Percentiles rank a stretch among this genome's conserved stretches.
These are phyloP conservation scores for Monilinia vaccinii-corymbosi DNA, from an alignment of 2,329 filamentous ascomycete species.

Conservation along the genomic window DNA sequence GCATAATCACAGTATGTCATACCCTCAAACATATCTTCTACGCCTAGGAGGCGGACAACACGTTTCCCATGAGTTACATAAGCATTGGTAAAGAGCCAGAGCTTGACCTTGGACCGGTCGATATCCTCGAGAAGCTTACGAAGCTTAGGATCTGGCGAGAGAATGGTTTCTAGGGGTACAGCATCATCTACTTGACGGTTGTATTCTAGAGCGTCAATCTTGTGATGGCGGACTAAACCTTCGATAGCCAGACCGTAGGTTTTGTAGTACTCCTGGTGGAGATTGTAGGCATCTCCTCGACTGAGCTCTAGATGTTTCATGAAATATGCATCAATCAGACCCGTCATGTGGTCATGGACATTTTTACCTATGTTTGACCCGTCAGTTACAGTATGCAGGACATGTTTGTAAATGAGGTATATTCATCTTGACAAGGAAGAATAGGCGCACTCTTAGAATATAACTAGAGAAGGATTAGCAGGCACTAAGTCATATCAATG, in stretches of 20 bases:
- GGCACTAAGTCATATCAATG: conserved; percentile 31
- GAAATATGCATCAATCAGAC: conserved; percentile 55
- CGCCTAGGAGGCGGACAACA: conserved; percentile 68
- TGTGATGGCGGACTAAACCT: conserved; percentile 84
- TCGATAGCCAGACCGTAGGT: conserved; percentile 97
- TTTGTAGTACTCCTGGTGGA: conserved; percentile 89
- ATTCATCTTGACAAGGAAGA: background rate
- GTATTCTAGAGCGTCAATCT: conserved; percentile 92
- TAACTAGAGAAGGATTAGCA: conserved; percentile 38
- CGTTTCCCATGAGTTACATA: conserved; percentile 80
- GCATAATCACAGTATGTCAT: conserved; percentile 92
- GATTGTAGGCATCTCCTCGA: conserved; percentile 67
- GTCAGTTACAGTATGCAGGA: conserved; percentile 1
- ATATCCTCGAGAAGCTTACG: conserved; percentile 72
- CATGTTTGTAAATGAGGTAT: too few species aligned
- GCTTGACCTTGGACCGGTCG: conserved; percentile 71
- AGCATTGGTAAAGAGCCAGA: conserved; percentile 96
- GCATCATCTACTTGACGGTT: conserved; percentile 93
- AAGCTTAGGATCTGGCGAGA: conserved; percentile 68
- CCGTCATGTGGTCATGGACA: conserved; percentile 82
- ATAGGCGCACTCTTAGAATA: conserved; percentile 65
- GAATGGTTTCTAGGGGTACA: conserved; percentile 73
- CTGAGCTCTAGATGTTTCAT: conserved; percentile 63
- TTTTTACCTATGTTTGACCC: conserved; percentile 47
- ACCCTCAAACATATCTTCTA: conserved; percentile 89